Evolutionary conservation across 768 basidiomycete species (phyloP), one percentile per base, ranked within the genome.

Genomic region (Psilocybe sp.): DNA sequence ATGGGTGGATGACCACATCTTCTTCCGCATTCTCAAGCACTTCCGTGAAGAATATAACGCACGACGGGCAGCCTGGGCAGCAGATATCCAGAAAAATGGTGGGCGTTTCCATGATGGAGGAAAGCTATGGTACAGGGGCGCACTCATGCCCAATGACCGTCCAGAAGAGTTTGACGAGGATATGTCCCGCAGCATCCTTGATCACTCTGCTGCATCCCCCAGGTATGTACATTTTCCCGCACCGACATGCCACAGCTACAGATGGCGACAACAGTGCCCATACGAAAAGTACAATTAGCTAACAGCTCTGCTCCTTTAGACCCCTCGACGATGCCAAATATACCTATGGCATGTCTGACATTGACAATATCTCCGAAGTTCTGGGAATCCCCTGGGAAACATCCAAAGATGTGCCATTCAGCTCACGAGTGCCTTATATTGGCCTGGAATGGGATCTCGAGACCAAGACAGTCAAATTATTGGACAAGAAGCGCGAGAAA

Each of bases 101-200:
- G 56, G 60, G 0, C n/a, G 47, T 1, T 15, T 43, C 0, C n/a
- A n/a, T n/a, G n/a, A n/a, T n/a, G n/a, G n/a, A n/a, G n/a, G n/a
- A n/a, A n/a, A n/a, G n/a, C n/a, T n/a, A n/a, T 72, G 66, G 65
- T 74, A 47, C 44, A 28, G 46, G 32, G 70, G 70, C 0, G 38
- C 43, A 0, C 28, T 19, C 1, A 32, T 62, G 14, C 52, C 57
- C 0, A 50, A 63, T 41, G 62, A 57, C 0, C 23, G 11, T 0
- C 2, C 36, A 0, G 59, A 68, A 37, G 67, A 74, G 46, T 71
- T 65, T 44, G 66, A 68, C 34, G 67, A 75, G 32, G 67, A 74
- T 32, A 48, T 44, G 9, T 3, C 11, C 2, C 50, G 40, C 45
- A 56, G 52, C 9, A 45, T 64, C 15, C n/a, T n/a, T n/a, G n/a